Evolutionary conservation across 2,329 filamentous ascomycete genomes (phyloP).

Genomic region (Colletotrichum gigasporum): DNA sequence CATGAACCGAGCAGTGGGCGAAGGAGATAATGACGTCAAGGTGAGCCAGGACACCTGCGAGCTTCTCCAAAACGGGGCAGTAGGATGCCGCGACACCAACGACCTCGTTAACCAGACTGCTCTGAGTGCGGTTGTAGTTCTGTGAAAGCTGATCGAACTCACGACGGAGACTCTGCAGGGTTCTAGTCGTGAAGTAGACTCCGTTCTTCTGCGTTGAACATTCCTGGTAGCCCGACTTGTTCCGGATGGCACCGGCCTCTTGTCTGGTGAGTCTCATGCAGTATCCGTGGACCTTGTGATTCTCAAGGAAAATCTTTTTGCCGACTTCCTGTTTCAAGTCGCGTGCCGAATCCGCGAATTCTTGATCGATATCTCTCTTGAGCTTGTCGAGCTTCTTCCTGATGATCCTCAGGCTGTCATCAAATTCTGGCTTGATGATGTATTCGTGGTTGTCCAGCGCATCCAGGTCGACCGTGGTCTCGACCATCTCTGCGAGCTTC

Average conservation of each 20-base stretch:
- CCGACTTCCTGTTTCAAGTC: conserved; percentile 93
- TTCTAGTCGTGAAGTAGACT: conserved; percentile 94
- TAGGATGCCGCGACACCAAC: conserved; percentile 94
- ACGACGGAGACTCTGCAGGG: conserved; percentile 80
- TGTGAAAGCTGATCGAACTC: conserved; percentile 95
- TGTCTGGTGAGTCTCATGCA: conserved; percentile 93
- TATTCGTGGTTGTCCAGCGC: conserved; percentile 97
- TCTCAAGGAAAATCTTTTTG: conserved; percentile 98
- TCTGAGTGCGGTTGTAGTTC: conserved; percentile 95
- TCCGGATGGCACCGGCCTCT: conserved; percentile 92
- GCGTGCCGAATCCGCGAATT: conserved; percentile 78
- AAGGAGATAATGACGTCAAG: conserved; percentile 95
- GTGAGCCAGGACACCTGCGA: conserved; percentile 89
- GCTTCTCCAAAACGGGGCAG: conserved; percentile 87
- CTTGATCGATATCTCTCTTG: conserved; percentile 81
- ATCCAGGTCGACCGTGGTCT: conserved; percentile 95
- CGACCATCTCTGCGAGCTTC: conserved; percentile 96
- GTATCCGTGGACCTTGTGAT: conserved; percentile 95
- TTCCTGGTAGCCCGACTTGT: conserved; percentile 89
- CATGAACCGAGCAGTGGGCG: conserved; percentile 91
- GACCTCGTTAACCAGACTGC: conserved; percentile 89
- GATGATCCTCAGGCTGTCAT: conserved; percentile 87
- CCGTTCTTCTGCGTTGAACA: conserved; percentile 99
- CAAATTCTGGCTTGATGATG: conserved; percentile 98
- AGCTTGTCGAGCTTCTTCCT: conserved; percentile 90